phyloP scores from a whole-genome alignment of 73 alveolate species.

The Vitrella brassicaformis region DNA sequence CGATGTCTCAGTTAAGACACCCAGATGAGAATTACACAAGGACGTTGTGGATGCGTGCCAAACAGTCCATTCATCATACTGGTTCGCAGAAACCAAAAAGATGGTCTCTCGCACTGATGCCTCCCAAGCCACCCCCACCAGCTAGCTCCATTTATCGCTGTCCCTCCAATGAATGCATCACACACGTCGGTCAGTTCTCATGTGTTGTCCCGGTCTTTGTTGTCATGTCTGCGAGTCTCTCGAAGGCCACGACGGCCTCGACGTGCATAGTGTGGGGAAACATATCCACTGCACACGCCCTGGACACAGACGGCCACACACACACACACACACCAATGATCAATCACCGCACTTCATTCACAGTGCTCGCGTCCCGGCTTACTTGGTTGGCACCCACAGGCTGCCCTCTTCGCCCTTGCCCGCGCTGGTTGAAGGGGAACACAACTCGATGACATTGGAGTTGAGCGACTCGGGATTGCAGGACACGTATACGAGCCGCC shows the following conservation, averaged over 20 bases:
- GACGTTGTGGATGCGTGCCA: too few relatives aligned
- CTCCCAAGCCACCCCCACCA: too few relatives aligned
- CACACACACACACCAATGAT: neutral
- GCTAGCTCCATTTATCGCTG: too few relatives aligned
- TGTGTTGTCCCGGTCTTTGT: too few relatives aligned
- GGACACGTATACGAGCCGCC: slow-evolving; percentile 42
- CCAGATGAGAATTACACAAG: too few relatives aligned
- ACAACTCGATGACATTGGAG: slow-evolving; percentile 22
- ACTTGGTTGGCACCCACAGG: slow-evolving; percentile 37
- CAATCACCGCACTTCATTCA: neutral
- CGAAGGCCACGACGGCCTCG: slow-evolving; percentile 36
- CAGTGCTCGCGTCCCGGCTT: slow-evolving; percentile 1
- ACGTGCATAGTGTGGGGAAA: slow-evolving; percentile 47
- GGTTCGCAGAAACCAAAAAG: too few relatives aligned
- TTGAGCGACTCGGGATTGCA: slow-evolving; percentile 40
- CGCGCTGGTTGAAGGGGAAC: slow-evolving; percentile 32
- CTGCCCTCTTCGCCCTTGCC: slow-evolving; percentile 43
- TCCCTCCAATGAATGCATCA: too few relatives aligned
- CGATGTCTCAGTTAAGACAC: too few relatives aligned
- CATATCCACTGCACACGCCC: slow-evolving; percentile 40
- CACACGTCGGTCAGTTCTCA: too few relatives aligned
- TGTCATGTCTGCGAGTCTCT: too few relatives aligned
- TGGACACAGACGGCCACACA: neutral
- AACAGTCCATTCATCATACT: too few relatives aligned
- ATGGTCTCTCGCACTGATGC: too few relatives aligned